These are phyloP conservation scores for Inonotus obliquus DNA, from an alignment of 1,284 basidiomycete species.

Conservation along the genomic window DNA sequence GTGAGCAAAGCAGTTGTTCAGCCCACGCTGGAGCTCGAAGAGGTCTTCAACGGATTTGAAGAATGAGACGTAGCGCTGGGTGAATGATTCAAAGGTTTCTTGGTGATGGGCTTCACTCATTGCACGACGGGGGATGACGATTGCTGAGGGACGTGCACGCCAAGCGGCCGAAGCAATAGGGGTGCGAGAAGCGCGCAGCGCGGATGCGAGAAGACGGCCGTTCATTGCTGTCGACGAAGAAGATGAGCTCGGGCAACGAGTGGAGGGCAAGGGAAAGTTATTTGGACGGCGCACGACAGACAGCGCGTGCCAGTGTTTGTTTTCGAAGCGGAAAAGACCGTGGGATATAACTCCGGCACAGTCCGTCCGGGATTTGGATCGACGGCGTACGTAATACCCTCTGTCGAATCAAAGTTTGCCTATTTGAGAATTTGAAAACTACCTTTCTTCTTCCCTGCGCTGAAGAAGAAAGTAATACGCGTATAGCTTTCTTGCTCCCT, in stretches of 20 bases:
- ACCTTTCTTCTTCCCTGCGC: too few relatives aligned
- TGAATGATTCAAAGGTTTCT: slow-evolving; percentile 94
- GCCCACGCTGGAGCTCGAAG: slow-evolving; percentile 95
- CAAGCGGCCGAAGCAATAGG: background rate
- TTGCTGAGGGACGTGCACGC: slow-evolving; percentile 2
- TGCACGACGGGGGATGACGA: slow-evolving; percentile 6
- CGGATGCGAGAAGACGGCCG: slow-evolving; percentile 11
- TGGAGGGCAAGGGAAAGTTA: background rate
- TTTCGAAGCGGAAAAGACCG: slow-evolving; percentile 3
- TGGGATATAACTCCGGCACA: background rate
- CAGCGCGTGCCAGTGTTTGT: background rate
- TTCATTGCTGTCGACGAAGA: slow-evolving; percentile 5
- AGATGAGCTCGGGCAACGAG: background rate
- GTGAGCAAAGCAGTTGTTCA: slow-evolving; percentile 99
- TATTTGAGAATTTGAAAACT: background rate
- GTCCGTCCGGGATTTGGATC: background rate
- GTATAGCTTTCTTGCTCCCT: background rate
- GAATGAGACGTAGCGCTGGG: slow-evolving; percentile 89
- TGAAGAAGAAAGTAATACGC: too few relatives aligned
- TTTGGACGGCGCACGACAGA: background rate
- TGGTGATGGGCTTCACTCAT: slow-evolving; percentile 49
- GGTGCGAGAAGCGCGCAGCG: slow-evolving; percentile 14
- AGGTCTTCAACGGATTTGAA: slow-evolving; percentile 92
- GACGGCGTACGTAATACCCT: background rate
- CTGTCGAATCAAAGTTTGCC: background rate